phyloP scores from a whole-genome alignment of 306 rosid species.

The Glycine soja region DNA sequence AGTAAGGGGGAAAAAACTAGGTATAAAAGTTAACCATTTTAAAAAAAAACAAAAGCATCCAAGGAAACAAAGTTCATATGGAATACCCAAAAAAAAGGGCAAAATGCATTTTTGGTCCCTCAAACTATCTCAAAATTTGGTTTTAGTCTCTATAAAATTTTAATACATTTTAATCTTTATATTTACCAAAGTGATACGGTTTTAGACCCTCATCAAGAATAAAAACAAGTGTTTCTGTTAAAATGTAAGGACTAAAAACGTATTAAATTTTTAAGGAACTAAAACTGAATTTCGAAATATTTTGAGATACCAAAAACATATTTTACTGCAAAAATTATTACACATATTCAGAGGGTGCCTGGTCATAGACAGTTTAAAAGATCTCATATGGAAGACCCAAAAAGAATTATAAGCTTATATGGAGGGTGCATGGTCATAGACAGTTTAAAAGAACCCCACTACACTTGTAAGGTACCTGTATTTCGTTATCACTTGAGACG shows the following conservation, averaged over 20 bases:
- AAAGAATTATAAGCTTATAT: slow-evolving; percentile 9
- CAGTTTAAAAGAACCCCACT: slow-evolving; percentile 23
- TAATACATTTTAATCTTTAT: background rate
- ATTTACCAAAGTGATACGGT: background rate
- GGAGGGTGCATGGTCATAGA: background rate
- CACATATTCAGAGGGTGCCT: background rate
- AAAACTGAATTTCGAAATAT: background rate
- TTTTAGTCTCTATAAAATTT: background rate
- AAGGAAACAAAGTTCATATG: slow-evolving; percentile 38
- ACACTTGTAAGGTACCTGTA: slow-evolving; percentile 68
- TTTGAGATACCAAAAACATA: background rate
- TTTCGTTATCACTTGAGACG: slow-evolving; percentile 74
- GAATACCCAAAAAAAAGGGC: background rate
- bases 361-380: slow-evolving; percentile 4
- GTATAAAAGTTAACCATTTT: slow-evolving; percentile 11
- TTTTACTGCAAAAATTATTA: slow-evolving; percentile 10
- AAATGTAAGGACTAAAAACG: background rate
- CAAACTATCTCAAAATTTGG: background rate
- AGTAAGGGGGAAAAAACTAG: background rate
- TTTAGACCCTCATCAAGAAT: background rate
- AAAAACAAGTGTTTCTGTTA: background rate
- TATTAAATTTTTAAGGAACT: background rate
- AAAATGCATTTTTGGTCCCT: background rate
- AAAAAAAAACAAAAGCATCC: slow-evolving; percentile 19
- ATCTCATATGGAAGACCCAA: background rate